phyloP scores from a whole-genome alignment of 768 basidiomycete genomes.

The Myochromella boudieri region DNA sequence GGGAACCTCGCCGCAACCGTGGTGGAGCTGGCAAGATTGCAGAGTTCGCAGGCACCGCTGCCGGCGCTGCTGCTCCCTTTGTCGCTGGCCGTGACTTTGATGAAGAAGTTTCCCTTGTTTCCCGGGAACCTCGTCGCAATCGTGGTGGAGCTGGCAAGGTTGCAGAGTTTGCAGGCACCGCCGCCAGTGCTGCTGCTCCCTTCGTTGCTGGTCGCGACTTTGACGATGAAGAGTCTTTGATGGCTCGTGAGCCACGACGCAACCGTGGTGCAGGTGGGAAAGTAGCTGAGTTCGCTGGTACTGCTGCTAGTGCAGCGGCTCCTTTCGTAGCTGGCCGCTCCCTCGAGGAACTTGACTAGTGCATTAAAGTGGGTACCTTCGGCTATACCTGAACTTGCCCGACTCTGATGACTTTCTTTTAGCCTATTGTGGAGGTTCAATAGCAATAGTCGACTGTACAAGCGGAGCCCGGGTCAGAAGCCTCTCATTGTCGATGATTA shows the following conservation, averaged over 20 bases:
- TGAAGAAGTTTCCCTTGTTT: neutral
- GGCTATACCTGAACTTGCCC: neutral
- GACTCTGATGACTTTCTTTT: neutral
- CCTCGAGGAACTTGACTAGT: neutral
- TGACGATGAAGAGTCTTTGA: neutral
- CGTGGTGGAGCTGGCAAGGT: neutral
- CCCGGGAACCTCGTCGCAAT: neutral
- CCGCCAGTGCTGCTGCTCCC: constrained; percentile 7
- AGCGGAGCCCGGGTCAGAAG: neutral
- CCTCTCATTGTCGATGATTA: neutral
- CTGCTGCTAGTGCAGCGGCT: constrained; percentile 4
- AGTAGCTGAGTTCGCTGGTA: neutral
- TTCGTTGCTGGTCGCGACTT: constrained; percentile 2
- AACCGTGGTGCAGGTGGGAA: neutral
- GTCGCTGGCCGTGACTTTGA: constrained; percentile 3
- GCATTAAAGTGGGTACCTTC: neutral
- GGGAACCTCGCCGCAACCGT: neutral
- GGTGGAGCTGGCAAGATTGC: neutral
- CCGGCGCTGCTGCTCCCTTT: neutral
- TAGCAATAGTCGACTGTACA: neutral
- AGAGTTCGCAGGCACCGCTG: neutral
- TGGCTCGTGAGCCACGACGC: neutral
- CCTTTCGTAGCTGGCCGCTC: neutral
- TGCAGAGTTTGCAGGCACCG: neutral
- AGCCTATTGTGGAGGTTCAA: neutral